Evolutionary conservation across 345 rosid genomes (phyloP).

Genomic region (Ailanthus altissimus): DNA sequence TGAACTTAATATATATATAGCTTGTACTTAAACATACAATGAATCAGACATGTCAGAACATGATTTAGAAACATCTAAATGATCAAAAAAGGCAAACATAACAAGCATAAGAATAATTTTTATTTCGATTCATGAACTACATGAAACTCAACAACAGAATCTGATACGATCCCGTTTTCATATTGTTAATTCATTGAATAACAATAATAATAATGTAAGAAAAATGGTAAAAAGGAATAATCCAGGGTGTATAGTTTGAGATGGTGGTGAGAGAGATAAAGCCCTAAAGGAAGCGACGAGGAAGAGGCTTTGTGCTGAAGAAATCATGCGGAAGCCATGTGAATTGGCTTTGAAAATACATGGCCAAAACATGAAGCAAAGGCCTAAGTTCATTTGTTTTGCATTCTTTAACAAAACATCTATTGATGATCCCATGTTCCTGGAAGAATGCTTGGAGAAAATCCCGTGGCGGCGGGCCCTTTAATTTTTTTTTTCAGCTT

Average conservation of each 20-base stretch:
- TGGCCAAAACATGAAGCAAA: conserved; percentile 19
- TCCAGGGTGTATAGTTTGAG: conserved; percentile 7
- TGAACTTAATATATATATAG: background rate
- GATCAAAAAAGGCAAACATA: background rate
- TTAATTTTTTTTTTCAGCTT: background rate
- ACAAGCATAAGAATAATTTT: too few species aligned
- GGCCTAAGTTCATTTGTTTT: background rate
- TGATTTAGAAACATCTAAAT: background rate
- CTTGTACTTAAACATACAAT: background rate
- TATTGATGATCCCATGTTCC: conserved; percentile 12
- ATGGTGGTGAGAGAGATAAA: background rate
- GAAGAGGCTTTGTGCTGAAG: background rate
- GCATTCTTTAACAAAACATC: background rate
- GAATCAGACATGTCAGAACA: conserved; percentile 1
- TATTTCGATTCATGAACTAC: too few species aligned
- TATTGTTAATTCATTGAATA: background rate
- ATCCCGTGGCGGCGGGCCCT: background rate
- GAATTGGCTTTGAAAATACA: background rate
- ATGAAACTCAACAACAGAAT: background rate
- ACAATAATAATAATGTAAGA: background rate
- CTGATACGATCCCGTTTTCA: background rate
- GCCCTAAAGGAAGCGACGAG: conserved; percentile 2
- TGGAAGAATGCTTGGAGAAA: conserved; percentile 3
- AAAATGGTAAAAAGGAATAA: background rate
- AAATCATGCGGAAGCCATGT: conserved; percentile 16